Evolutionary conservation across 1,139 yeast genomes (phyloP).

Genomic region (Geotrichum cucujoidarum): DNA sequence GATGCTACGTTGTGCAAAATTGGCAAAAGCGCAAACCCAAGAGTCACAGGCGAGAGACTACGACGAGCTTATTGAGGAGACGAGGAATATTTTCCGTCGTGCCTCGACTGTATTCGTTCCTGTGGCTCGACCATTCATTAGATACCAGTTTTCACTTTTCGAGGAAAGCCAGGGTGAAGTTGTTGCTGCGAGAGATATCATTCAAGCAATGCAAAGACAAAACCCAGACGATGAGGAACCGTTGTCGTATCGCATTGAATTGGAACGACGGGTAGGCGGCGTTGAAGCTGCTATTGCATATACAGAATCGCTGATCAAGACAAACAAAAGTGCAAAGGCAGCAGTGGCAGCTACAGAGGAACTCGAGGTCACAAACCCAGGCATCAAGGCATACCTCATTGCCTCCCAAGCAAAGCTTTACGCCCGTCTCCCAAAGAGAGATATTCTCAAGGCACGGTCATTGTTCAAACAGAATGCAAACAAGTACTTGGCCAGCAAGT

Average conservation of each 20-base stretch:
- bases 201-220: slow-evolving; percentile 22
- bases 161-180: slow-evolving; percentile 35
- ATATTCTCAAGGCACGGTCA: slow-evolving; percentile 7
- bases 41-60: no score
- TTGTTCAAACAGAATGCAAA: slow-evolving; percentile 11
- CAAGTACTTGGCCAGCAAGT: slow-evolving; percentile 11
- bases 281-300: slow-evolving; percentile 23
- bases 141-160: slow-evolving; percentile 36
- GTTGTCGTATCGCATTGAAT: slow-evolving; percentile 25
- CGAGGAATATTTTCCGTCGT: slow-evolving; percentile 33
- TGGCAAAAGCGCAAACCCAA: slow-evolving; percentile 5
- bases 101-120: slow-evolving; percentile 36
- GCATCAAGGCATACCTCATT: slow-evolving; percentile 6
- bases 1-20: slow-evolving; percentile 22
- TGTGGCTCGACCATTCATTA: slow-evolving; percentile 31
- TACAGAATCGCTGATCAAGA: slow-evolving; percentile 22
- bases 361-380: neutral
- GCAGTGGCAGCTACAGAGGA: neutral
- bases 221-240: slow-evolving; percentile 17
- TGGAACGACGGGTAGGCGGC: slow-evolving; percentile 26
- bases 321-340: neutral
- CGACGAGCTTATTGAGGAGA: slow-evolving; percentile 26
- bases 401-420: slow-evolving; percentile 14
- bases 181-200: slow-evolving; percentile 33
- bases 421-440: slow-evolving; percentile 5